Evolutionary conservation across 768 basidiomycete species (phyloP).

Genomic region (Lactifluus pinguis): DNA sequence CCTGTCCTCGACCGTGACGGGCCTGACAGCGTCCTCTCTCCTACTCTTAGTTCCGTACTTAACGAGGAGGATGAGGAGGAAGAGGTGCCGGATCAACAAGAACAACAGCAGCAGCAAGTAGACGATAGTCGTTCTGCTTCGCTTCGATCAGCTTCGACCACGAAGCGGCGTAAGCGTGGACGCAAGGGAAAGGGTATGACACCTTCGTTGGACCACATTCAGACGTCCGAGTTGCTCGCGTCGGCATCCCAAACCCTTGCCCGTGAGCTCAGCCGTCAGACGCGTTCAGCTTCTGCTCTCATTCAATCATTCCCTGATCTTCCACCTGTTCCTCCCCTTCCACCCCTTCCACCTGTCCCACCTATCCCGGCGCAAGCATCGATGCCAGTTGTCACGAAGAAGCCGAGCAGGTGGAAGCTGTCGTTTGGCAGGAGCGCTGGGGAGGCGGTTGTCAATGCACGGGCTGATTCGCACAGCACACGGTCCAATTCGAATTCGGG

Average conservation of each 20-base stretch:
- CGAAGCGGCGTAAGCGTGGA: constrained; percentile 77
- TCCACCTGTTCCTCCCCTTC: constrained; percentile 26
- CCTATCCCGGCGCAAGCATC: constrained; percentile 30
- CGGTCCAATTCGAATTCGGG: constrained; percentile 5
- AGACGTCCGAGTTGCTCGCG: constrained; percentile 62
- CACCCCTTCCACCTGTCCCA: constrained; percentile 27
- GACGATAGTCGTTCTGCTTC: constrained; percentile 6
- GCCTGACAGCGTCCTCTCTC: constrained; percentile 12
- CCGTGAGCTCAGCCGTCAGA: constrained; percentile 68
- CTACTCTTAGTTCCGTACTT: constrained; percentile 16
- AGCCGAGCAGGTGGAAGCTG: constrained; percentile 82
- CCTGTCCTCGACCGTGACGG: constrained; percentile 20
- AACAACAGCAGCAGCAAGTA: neutral
- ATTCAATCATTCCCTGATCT: constrained; percentile 18
- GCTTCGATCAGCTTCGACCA: constrained; percentile 42
- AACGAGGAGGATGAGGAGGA: constrained; percentile 31
- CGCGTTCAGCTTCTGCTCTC: constrained; percentile 16
- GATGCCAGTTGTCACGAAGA: constrained; percentile 40
- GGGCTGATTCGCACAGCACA: constrained; percentile 8
- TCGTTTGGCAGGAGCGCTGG: constrained; percentile 54
- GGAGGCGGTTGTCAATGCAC: neutral
- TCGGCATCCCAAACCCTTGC: constrained; percentile 75
- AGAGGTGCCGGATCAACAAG: constrained; percentile 32
- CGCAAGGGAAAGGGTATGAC: constrained; percentile 67
- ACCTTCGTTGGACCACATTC: constrained; percentile 32